These are phyloP conservation scores for Mycena vulgaris DNA, from an alignment of 768 basidiomycete genomes.

Conservation along the genomic window DNA sequence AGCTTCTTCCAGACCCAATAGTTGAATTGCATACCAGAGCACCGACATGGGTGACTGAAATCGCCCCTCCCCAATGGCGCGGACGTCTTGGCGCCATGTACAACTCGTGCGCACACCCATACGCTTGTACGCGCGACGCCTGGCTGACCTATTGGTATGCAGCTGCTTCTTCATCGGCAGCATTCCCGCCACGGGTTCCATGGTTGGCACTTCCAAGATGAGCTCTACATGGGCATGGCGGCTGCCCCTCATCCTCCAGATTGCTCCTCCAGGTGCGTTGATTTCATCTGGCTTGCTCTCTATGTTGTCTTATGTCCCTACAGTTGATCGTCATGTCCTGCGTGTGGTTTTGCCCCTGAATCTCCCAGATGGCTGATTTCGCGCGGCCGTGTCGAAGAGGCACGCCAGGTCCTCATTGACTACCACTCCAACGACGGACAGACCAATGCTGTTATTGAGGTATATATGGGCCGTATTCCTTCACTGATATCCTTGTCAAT, in stretches of 20 bases:
- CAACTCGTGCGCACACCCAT: conserved; percentile 57
- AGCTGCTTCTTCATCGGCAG: conserved; percentile 42
- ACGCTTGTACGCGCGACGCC: conserved; percentile 44
- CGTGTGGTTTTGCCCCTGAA: conserved; percentile 54
- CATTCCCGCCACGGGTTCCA: conserved; percentile 44
- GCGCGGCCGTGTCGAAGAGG: conserved; percentile 49
- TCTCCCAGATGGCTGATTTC: conserved; percentile 49
- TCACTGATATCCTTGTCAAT: background rate
- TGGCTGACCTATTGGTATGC: background rate
- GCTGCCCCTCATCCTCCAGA: conserved; percentile 69
- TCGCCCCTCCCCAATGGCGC: conserved; percentile 45
- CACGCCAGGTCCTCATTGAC: conserved; percentile 47
- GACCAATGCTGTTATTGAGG: conserved; percentile 45
- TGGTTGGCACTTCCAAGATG: conserved; percentile 61
- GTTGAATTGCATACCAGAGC: conserved; percentile 43
- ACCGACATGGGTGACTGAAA: conserved; percentile 62
- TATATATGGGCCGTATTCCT: background rate
- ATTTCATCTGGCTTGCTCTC: background rate
- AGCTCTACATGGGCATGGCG: conserved; percentile 72
- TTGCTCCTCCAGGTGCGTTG: conserved; percentile 41
- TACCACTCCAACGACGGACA: conserved; percentile 46
- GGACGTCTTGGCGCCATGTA: conserved; percentile 63
- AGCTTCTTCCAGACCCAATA: background rate
- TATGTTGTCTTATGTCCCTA: background rate
- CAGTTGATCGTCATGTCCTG: conserved; percentile 56